phyloP scores from a whole-genome alignment of 306 rosid genomes.

The Pachyrhizus erosus region DNA sequence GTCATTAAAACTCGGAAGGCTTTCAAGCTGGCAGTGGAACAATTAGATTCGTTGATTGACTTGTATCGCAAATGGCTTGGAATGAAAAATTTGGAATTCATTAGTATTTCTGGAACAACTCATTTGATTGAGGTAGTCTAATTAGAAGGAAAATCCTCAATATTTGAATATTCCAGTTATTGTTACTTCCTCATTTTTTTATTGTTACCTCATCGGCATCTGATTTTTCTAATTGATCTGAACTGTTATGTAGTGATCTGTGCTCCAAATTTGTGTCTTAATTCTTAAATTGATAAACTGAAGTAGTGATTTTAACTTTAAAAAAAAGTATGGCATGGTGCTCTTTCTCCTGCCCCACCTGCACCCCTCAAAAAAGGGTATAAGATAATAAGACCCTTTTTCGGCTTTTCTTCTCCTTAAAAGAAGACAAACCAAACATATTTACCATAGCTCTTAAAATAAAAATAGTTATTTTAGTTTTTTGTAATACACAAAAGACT shows the following conservation, averaged over 20 bases:
- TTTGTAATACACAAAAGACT: neutral
- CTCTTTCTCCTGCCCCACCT: constrained; percentile 21
- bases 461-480: neutral
- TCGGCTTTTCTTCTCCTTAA: neutral
- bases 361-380: neutral
- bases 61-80: constrained; percentile 78
- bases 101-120: constrained; percentile 78
- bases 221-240: constrained; percentile 21
- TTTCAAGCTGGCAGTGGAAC: constrained; percentile 65
- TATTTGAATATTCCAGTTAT: constrained; percentile 12
- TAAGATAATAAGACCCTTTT: neutral
- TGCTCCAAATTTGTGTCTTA: constrained; percentile 23
- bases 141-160: constrained; percentile 20
- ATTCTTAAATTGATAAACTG: constrained; percentile 27
- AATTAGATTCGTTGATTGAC: constrained; percentile 69
- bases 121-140: constrained; percentile 87
- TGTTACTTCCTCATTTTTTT: neutral
- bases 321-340: neutral
- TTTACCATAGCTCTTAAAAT: neutral
- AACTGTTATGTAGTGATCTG: neutral
- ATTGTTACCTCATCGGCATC: constrained; percentile 6
- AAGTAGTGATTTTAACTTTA: constrained; percentile 25
- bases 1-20: constrained; percentile 68
- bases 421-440: neutral
- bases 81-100: constrained; percentile 73